Percentiles rank a stretch among this genome's conserved stretches.
Evolutionary conservation across 1,284 basidiomycete species (phyloP).

Genomic region (Cryptococcus hybrid): DNA sequence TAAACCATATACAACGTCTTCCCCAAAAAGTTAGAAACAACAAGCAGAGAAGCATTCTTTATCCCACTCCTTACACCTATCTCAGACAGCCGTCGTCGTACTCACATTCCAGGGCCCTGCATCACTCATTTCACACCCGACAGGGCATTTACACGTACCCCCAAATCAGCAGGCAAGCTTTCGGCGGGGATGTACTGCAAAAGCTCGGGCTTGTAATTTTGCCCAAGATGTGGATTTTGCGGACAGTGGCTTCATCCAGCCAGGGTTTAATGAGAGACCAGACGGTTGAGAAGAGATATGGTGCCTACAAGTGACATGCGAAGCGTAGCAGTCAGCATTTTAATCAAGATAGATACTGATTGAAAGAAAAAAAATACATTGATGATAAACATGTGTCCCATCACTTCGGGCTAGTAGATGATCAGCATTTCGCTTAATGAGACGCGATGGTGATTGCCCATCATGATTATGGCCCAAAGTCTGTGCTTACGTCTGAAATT

Average conservation of each 20-base stretch:
- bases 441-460: not conserved
- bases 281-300: conserved; percentile 85
- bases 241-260: conserved; percentile 92
- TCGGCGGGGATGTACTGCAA: conserved; percentile 76
- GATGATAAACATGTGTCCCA: conserved; percentile 97
- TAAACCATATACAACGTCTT: too few species aligned
- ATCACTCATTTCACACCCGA: not conserved
- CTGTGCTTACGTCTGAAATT: conserved; percentile 1
- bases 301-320: conserved; percentile 51
- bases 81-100: too few species aligned
- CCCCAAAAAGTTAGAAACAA: too few species aligned
- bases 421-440: not conserved
- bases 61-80: too few species aligned
- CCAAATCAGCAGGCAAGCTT: conserved; percentile 81
- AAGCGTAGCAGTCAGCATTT: not conserved
- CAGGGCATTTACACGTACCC: conserved; percentile 73
- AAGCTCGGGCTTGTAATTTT: conserved; percentile 63
- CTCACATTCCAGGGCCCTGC: not conserved
- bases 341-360: not conserved
- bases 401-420: conserved; percentile 68
- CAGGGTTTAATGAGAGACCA: conserved; percentile 91
- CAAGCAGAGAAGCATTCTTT: too few species aligned
- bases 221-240: conserved; percentile 85
- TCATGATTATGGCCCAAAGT: too few species aligned
- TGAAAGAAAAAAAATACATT: conserved; percentile 57